A percentile compares a stretch with the other conserved stretches of the same genome.
Conservation (phyloP, 371 early-diverging fungal species). For the Mortierella sp. region DNA sequence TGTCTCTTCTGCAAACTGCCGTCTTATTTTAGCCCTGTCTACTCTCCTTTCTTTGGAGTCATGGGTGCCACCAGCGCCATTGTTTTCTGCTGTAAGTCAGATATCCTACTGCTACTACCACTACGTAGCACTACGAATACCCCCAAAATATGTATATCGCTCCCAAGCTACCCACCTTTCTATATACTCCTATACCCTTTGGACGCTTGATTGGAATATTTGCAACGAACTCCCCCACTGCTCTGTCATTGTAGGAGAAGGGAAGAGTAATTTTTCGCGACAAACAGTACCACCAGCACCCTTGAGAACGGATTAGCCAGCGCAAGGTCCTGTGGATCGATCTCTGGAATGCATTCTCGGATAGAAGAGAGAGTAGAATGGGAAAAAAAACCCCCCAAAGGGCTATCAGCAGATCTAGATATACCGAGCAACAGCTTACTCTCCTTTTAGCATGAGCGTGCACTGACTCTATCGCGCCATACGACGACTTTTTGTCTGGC, state of each 20-base stretch:
- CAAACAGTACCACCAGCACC: too few relatives aligned
- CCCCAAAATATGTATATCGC: neutral
- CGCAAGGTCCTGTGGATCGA: too few relatives aligned
- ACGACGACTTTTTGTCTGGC: too few relatives aligned
- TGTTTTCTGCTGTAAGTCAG: slow-evolving; percentile 93
- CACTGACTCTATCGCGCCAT: neutral
- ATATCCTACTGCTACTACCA: neutral
- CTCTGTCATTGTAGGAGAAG: neutral
- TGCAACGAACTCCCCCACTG: neutral
- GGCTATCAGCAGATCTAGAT: too few relatives aligned
- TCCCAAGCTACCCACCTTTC: neutral
- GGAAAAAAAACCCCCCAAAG: neutral
- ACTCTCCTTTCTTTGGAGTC: slow-evolving; percentile 97
- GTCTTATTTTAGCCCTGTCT: slow-evolving; percentile 82
- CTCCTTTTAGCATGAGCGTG: neutral
- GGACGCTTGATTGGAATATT: neutral
- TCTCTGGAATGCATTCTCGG: too few relatives aligned
- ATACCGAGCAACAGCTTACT: neutral
- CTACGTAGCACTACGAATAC: too few relatives aligned
- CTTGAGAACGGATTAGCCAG: too few relatives aligned
- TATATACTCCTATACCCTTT: neutral
- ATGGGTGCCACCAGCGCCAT: slow-evolving; percentile 97
- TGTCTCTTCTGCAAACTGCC: neutral
- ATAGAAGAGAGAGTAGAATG: neutral
- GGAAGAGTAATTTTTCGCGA: neutral